Conservation (phyloP, 2,329 filamentous ascomycete species). For the Aspergillus uvarum region DNA sequence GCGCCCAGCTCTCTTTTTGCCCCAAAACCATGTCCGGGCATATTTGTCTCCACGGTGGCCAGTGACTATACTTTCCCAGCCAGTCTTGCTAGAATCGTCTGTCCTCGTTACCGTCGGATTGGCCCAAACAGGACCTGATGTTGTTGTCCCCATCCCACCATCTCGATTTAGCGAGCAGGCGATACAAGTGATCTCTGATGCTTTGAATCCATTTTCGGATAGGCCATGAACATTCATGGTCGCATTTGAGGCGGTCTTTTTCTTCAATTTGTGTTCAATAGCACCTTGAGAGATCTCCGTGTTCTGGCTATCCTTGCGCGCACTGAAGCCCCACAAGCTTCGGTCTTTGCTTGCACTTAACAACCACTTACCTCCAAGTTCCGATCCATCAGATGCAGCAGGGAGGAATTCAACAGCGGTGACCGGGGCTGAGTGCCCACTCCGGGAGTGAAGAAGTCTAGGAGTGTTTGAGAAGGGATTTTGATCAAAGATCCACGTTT, state of each 20-base stretch:
- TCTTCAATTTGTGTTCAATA: slow-evolving; percentile 84
- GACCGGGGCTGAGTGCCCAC: slow-evolving; percentile 84
- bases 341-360: slow-evolving; percentile 85
- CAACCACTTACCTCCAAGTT: slow-evolving; percentile 88
- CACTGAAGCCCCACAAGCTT: slow-evolving; percentile 94
- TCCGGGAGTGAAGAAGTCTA: slow-evolving; percentile 78
- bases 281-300: slow-evolving; percentile 89
- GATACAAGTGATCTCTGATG: slow-evolving; percentile 86
- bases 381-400: slow-evolving; percentile 82
- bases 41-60: slow-evolving; percentile 82
- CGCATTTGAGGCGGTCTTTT: slow-evolving; percentile 42
- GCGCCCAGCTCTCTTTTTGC: slow-evolving; percentile 83
- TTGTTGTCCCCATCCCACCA: slow-evolving; percentile 83
- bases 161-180: slow-evolving; percentile 91
- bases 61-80: slow-evolving; percentile 96
- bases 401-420: slow-evolving; percentile 82
- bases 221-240: slow-evolving; percentile 13
- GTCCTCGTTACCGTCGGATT: slow-evolving; percentile 67
- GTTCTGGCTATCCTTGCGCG: slow-evolving; percentile 91
- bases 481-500: slow-evolving; percentile 95
- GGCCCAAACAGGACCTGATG: slow-evolving; percentile 79
- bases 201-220: slow-evolving; percentile 61
- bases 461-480: slow-evolving; percentile 85
- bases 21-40: slow-evolving; percentile 98
- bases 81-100: slow-evolving; percentile 75